Percentiles rank a stretch among this genome's conserved stretches.
These are phyloP conservation scores for Emergomyces pasteurianus DNA, from an alignment of 2,329 filamentous ascomycete species.

Conservation along the genomic window DNA sequence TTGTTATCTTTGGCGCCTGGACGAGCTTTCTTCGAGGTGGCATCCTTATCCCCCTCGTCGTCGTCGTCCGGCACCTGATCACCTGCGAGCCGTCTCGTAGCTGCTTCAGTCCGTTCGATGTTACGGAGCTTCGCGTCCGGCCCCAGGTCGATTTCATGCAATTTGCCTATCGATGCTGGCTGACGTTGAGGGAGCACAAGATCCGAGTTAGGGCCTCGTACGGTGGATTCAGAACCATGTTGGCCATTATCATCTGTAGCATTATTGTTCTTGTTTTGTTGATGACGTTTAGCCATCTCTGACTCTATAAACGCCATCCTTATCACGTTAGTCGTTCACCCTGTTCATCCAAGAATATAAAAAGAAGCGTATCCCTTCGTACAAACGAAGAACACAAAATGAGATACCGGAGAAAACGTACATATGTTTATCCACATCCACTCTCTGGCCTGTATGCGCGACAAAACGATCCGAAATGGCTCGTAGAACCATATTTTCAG, in stretches of 20 bases:
- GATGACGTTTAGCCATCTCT: constrained; percentile 45
- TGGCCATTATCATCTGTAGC: background rate
- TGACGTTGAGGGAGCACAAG: constrained; percentile 27
- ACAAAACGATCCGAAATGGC: constrained; percentile 43
- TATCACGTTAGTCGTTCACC: constrained; percentile 43
- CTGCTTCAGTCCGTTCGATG: constrained; percentile 33
- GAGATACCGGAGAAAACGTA: constrained; percentile 31
- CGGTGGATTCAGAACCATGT: background rate
- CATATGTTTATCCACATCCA: constrained; percentile 52
- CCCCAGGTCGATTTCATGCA: constrained; percentile 46
- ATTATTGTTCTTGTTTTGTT: background rate
- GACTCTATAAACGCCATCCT: constrained; percentile 58
- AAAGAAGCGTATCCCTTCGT: background rate
- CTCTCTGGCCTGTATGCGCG: constrained; percentile 45
- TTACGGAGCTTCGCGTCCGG: constrained; percentile 33
- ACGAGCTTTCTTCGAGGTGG: constrained; percentile 20
- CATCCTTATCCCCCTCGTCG: constrained; percentile 15
- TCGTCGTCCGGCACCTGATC: constrained; percentile 16
- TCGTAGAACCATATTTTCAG: constrained; percentile 24
- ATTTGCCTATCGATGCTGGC: constrained; percentile 42
- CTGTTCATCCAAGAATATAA: constrained; percentile 5
- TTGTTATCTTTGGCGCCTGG: constrained; percentile 31
- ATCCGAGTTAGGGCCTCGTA: constrained; percentile 9
- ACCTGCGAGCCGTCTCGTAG: constrained; percentile 31
- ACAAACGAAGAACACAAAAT: background rate